Percentiles rank a stretch among this genome's conserved stretches.
phyloP scores from a whole-genome alignment of 768 basidiomycete genomes.

The Russula griseocarnosa region DNA sequence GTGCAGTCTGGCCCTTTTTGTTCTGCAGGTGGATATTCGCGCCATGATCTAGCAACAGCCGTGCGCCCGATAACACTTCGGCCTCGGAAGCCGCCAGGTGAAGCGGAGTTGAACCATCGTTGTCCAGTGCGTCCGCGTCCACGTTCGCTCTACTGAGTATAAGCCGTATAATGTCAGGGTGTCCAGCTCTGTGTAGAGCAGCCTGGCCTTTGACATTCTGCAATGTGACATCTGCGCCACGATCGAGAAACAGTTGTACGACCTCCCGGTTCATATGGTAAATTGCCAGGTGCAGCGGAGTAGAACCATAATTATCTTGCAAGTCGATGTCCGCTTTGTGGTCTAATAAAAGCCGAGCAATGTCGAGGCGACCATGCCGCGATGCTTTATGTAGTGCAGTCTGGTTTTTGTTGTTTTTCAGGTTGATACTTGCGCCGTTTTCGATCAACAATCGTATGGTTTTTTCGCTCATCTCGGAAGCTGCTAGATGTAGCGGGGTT shows the following conservation, averaged over 20 bases:
- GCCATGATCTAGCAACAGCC: neutral
- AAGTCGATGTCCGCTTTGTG: neutral
- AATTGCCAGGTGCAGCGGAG: neutral
- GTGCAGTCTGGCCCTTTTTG: conserved; percentile 21
- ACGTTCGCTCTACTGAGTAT: neutral
- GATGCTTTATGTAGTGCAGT: conserved; percentile 23
- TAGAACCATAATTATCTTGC: neutral
- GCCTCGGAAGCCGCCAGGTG: neutral
- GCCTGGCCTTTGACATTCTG: too few species aligned
- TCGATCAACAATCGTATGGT: too few species aligned
- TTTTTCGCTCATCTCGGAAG: too few species aligned
- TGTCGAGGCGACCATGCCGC: too few species aligned
- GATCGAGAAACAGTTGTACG: too few species aligned
- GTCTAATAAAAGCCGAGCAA: neutral
- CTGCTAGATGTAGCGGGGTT: too few species aligned
- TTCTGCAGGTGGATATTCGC: neutral
- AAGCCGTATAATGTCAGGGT: neutral
- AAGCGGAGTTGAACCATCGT: neutral
- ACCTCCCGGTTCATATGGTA: too few species aligned
- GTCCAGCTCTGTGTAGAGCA: neutral
- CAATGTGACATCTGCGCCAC: too few species aligned
- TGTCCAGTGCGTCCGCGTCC: neutral
- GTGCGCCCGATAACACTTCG: neutral
- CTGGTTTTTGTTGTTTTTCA: neutral
- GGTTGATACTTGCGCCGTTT: too few species aligned